Percentiles rank a stretch among this genome's conserved stretches.
phyloP scores from a whole-genome alignment of 495 filamentous ascomycete genomes.

The Evernia prunastri region DNA sequence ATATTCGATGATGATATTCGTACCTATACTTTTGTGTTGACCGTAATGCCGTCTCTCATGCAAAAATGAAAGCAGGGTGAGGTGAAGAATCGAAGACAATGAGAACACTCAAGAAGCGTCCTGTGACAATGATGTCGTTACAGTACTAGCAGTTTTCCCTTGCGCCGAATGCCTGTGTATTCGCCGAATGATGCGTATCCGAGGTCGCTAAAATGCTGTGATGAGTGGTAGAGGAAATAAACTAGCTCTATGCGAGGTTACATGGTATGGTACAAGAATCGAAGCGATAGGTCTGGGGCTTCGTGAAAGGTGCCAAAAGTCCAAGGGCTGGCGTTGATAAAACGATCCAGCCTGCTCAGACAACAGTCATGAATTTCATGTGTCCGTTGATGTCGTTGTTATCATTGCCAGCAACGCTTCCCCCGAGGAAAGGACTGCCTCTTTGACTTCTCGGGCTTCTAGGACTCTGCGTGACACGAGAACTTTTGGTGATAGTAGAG shows the following conservation, averaged over 20 bases:
- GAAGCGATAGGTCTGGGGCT: conserved; percentile 5
- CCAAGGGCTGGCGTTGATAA: not conserved
- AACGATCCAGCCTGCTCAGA: conserved; percentile 31
- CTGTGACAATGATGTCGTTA: not conserved
- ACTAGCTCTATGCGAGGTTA: conserved; percentile 14
- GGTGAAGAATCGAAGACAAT: not conserved
- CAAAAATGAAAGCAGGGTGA: conserved; percentile 6
- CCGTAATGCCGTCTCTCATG: conserved; percentile 19
- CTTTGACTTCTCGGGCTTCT: conserved; percentile 45
- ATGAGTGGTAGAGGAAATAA: conserved; percentile 11
- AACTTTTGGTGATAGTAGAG: conserved; percentile 37
- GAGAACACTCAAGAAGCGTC: not conserved
- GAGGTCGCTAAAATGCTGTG: conserved; percentile 20
- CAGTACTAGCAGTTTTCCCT: not conserved
- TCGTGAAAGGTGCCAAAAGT: not conserved
- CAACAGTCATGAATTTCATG: conserved; percentile 66
- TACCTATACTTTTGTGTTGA: conserved; percentile 18
- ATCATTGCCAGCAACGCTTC: conserved; percentile 45
- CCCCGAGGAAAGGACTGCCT: conserved; percentile 43
- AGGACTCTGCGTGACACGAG: conserved; percentile 26
- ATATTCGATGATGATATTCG: conserved; percentile 7
- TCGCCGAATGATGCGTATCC: conserved; percentile 10
- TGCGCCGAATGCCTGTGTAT: conserved; percentile 4
- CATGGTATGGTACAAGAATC: conserved; percentile 17
- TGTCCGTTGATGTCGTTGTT: conserved; percentile 47